Evolutionary conservation across 2,329 filamentous ascomycete species (phyloP).

Genomic region (Calonectria leucothoes): DNA sequence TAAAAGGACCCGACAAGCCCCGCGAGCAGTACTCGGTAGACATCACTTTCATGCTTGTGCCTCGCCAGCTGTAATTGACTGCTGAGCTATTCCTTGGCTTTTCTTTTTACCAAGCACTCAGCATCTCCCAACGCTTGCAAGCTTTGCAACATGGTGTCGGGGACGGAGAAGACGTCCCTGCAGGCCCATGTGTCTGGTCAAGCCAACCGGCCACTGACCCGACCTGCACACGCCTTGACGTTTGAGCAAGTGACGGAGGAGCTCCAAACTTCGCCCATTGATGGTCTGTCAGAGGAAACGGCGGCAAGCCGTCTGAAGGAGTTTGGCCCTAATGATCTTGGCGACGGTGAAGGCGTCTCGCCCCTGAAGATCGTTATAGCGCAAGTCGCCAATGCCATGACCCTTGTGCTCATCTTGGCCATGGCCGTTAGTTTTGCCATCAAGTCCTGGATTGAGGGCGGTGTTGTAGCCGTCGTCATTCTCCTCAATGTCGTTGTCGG

Average conservation of each 20-base stretch:
- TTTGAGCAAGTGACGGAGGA: constrained; percentile 62
- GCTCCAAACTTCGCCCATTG: constrained; percentile 62
- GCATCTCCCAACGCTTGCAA: background rate
- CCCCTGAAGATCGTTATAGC: constrained; percentile 69
- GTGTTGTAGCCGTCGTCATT: constrained; percentile 70
- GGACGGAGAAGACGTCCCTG: background rate
- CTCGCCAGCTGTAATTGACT: background rate
- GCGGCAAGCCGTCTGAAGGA: constrained; percentile 62
- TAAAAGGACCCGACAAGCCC: background rate
- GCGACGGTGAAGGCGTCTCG: constrained; percentile 58
- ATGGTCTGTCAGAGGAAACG: constrained; percentile 64
- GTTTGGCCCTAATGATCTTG: constrained; percentile 70
- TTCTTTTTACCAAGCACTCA: too few relatives aligned
- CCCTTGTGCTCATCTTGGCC: constrained; percentile 63
- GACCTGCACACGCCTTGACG: constrained; percentile 68
- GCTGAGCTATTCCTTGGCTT: background rate
- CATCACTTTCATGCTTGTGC: background rate
- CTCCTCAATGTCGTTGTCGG: constrained; percentile 68
- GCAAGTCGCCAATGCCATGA: constrained; percentile 78
- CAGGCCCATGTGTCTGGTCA: constrained; percentile 47
- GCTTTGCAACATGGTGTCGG: background rate
- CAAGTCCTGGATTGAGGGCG: constrained; percentile 70
- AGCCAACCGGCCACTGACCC: constrained; percentile 55
- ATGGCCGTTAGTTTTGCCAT: constrained; percentile 70
- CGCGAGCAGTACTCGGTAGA: background rate